Evolutionary conservation across 1,284 basidiomycete species (phyloP).

Genomic region (Cronartium quercuum): DNA sequence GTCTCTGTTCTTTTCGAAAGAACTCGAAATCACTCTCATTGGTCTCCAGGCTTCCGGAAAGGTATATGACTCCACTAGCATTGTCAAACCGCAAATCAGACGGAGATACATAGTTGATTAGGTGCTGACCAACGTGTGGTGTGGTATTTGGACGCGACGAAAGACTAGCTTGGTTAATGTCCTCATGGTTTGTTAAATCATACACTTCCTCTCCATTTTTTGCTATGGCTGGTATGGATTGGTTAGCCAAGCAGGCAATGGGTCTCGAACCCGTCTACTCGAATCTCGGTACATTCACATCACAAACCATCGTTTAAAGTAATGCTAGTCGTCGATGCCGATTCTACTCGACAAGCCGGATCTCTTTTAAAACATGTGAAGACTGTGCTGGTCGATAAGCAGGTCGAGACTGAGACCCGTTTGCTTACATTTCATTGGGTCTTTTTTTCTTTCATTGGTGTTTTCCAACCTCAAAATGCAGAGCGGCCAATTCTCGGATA

Average conservation of each 20-base stretch:
- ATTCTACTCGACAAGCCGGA: too few relatives aligned
- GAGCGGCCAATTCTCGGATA: constrained; percentile 43
- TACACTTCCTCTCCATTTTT: neutral
- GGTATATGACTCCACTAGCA: constrained; percentile 26
- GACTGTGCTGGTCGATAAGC: too few relatives aligned
- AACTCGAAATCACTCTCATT: constrained; percentile 85
- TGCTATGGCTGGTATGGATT: neutral
- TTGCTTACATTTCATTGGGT: neutral
- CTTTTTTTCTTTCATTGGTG: neutral
- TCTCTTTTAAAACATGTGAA: too few relatives aligned
- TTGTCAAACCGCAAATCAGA: neutral
- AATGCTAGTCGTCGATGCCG: too few relatives aligned
- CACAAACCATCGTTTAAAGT: too few relatives aligned
- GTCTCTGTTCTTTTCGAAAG: constrained; percentile 72
- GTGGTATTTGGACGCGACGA: neutral
- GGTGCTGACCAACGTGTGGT: neutral
- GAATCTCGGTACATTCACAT: too few relatives aligned
- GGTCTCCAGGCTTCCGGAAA: constrained; percentile 65
- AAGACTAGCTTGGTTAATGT: constrained; percentile 48
- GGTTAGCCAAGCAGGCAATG: too few relatives aligned
- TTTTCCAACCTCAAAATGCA: neutral
- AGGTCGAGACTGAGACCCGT: neutral
- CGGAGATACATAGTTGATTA: neutral
- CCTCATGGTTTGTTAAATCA: constrained; percentile 41
- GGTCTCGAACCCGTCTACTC: too few relatives aligned